phyloP scores from a whole-genome alignment of 2,329 filamentous ascomycete species.

The Pseudophaeomoniella oleicola region DNA sequence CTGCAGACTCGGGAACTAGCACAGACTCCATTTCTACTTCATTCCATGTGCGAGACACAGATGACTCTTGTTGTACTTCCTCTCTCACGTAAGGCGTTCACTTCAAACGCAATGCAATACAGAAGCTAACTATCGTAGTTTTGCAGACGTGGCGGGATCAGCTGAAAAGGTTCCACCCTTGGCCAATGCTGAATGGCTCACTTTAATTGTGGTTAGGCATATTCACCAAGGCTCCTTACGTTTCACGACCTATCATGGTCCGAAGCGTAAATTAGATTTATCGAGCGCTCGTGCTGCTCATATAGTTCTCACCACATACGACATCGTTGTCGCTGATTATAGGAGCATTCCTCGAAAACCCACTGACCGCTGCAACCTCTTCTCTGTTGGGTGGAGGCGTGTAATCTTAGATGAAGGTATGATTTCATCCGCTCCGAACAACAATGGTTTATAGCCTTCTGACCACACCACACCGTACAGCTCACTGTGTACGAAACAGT shows the following conservation, averaged over 20 bases:
- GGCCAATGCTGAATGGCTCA: no score
- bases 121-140: constrained; percentile 24
- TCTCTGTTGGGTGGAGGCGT: constrained; percentile 19
- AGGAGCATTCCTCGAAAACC: constrained; percentile 12
- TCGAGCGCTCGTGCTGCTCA: no score
- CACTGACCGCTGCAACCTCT: constrained; percentile 6
- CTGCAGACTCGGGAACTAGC: neutral
- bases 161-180: constrained; percentile 11
- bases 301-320: no score
- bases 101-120: constrained; percentile 12
- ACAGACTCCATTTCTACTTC: no score
- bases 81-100: neutral
- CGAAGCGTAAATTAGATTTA: no score
- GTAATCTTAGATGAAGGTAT: constrained; percentile 29
- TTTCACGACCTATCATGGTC: no score
- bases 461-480: no score
- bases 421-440: no score
- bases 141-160: constrained; percentile 26
- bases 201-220: no score
- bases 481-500: constrained; percentile 26
- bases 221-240: no score
- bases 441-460: no score
- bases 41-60: constrained; percentile 9
- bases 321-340: constrained; percentile 14
- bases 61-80: neutral